Conservation (phyloP, 2,329 filamentous ascomycete species). For the Stemphylium vesicarium region DNA sequence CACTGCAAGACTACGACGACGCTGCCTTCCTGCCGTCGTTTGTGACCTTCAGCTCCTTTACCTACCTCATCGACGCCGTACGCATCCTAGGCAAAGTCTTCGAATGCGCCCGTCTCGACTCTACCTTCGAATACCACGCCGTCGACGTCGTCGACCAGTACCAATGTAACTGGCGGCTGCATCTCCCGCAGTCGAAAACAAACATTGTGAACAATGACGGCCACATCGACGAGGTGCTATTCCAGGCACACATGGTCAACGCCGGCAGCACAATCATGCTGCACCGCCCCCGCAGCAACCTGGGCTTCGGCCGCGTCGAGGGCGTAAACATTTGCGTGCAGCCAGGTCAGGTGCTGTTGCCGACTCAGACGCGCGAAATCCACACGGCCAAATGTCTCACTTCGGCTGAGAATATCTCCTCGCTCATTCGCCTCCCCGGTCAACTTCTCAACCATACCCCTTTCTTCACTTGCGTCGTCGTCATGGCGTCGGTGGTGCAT, state of each 20-base stretch:
- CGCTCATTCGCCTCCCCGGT: conserved; percentile 75
- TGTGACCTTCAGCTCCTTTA: conserved; percentile 79
- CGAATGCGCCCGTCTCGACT: conserved; percentile 50
- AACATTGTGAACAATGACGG: conserved; percentile 72
- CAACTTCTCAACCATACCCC: conserved; percentile 71
- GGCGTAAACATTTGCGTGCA: conserved; percentile 68
- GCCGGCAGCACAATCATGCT: conserved; percentile 49
- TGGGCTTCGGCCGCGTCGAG: conserved; percentile 46
- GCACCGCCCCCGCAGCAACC: conserved; percentile 53
- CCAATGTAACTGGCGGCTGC: conserved; percentile 77
- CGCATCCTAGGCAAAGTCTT: conserved; percentile 81
- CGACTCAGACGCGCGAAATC: conserved; percentile 58
- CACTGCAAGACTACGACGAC: conserved; percentile 79
- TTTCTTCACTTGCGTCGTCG: conserved; percentile 51
- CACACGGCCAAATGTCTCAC: conserved; percentile 83
- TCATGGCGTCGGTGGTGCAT: conserved; percentile 49
- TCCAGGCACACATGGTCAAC: conserved; percentile 84
- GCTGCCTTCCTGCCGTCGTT: conserved; percentile 72
- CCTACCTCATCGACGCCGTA: conserved; percentile 82
- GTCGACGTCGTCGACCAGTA: conserved; percentile 66
- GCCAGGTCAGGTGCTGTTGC: conserved; percentile 59
- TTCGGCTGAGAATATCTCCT: conserved; percentile 78
- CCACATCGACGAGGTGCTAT: conserved; percentile 82
- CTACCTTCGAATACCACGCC: conserved; percentile 49
- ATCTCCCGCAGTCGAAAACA: conserved; percentile 75